Evolutionary conservation across 73 alveolate species (phyloP), one percentile per base, ranked within the genome.

Genomic region (Chromera velia): DNA sequence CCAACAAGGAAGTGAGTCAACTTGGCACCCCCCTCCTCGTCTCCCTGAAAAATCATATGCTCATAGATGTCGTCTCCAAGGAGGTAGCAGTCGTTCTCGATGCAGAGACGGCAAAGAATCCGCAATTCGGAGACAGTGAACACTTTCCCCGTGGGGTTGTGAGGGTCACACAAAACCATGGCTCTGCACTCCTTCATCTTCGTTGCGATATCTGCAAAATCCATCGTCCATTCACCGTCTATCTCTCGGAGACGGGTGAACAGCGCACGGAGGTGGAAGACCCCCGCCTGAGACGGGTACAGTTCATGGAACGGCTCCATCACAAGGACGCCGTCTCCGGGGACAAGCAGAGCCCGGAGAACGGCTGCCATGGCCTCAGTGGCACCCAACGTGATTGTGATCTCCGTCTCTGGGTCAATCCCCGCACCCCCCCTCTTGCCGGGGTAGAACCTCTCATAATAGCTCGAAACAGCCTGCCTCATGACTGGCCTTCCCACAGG

Each of bases 41-140:
- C 66, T 1, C 72, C 72, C 32, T 87, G 90, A 72, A 65, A 87
- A 40, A 87, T 75, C 19, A 81, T 72, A 62, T 72, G 78, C 48
- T 87, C 88, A 75, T 87, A 87, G 76, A 82, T 89, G n/a, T 87
- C 93, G 73, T 87, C 93, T 4, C 87, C 49, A 0, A 82, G 83
- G 49, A 30, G 34, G 0, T 78, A 30, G 49, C 68, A 62, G 29
- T 82, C 84, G 33, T 71, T 62, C 81, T 77, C 82, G 28, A 76
- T 85, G 32, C 79, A 46, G 1, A 76, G 10, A 32, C 70, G 81
- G 32, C 90, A 62, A n/a, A 82, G 33, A 29, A 62, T 75, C 0
- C 28, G 47, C 28, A 87, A 34, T 71, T 87, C 93, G 0, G 73
- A 82, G 24, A 71, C 81, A 26, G 80, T 77, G 46, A 76, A 81